Conservation (phyloP, 2,329 filamentous ascomycete genomes). For the Talaromyces sp. region DNA sequence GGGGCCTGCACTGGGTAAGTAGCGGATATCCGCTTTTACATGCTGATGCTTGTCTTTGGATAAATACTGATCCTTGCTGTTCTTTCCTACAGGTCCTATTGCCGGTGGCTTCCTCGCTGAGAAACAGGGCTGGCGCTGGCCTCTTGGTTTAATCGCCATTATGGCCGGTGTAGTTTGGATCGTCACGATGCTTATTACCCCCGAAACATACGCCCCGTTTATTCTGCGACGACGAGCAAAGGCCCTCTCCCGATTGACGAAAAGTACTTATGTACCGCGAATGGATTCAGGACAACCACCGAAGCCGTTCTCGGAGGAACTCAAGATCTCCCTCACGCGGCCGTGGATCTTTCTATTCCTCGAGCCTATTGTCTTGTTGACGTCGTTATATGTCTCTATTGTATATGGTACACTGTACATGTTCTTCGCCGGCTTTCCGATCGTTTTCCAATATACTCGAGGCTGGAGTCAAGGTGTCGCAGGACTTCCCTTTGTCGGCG, state of each 20-base stretch:
- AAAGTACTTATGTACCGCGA: background rate
- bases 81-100: slow-evolving; percentile 62
- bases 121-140: slow-evolving; percentile 67
- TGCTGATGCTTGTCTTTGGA: background rate
- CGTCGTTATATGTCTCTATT: slow-evolving; percentile 1
- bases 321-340: slow-evolving; percentile 48
- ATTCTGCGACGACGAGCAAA: slow-evolving; percentile 50
- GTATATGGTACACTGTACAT: slow-evolving; percentile 9
- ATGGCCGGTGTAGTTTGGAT: slow-evolving; percentile 61
- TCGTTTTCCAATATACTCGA: slow-evolving; percentile 1
- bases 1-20: slow-evolving; percentile 36
- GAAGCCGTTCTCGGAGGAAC: slow-evolving; percentile 35
- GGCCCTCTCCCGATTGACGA: slow-evolving; percentile 23
- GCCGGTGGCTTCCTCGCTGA: slow-evolving; percentile 65
- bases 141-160: slow-evolving; percentile 61
- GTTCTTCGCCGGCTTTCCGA: slow-evolving; percentile 5
- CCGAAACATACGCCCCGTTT: slow-evolving; percentile 47
- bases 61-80: slow-evolving; percentile 47
- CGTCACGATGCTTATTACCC: slow-evolving; percentile 16
- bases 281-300: slow-evolving; percentile 35
- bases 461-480: slow-evolving; percentile 4
- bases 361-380: slow-evolving; percentile 49
- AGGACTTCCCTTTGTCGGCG: slow-evolving; percentile 47
- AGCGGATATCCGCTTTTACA: background rate
- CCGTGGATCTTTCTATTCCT: slow-evolving; percentile 49